phyloP scores from a whole-genome alignment of 768 basidiomycete species.

The Mycena filopes region DNA sequence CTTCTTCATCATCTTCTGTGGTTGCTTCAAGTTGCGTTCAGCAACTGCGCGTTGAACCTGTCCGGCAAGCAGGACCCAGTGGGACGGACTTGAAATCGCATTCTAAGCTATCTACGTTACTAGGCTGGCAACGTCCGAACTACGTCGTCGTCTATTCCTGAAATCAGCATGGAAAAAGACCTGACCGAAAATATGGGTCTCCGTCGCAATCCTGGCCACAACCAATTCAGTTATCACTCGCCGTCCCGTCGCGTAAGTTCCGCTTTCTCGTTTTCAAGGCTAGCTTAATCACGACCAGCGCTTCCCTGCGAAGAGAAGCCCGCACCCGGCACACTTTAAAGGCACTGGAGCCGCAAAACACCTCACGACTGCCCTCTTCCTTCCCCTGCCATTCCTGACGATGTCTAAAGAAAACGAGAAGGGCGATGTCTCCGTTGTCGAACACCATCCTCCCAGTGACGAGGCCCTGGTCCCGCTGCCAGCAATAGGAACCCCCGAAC shows the following conservation, averaged over 20 bases:
- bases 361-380: constrained; percentile 1
- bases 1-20: too few species aligned
- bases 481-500: constrained; percentile 38
- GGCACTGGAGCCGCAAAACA: not conserved
- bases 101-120: not conserved
- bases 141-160: not conserved
- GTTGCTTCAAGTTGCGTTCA: too few species aligned
- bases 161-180: not conserved
- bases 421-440: constrained; percentile 12
- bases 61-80: too few species aligned
- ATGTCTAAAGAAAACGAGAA: constrained; percentile 27
- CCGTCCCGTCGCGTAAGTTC: constrained; percentile 1
- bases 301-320: constrained; percentile 13
- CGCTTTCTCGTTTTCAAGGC: constrained; percentile 12
- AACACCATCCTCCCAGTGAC: not conserved
- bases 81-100: not conserved
- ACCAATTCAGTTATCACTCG: not conserved
- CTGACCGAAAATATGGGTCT: not conserved
- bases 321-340: not conserved
- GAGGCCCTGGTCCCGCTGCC: constrained; percentile 9
- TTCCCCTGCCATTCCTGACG: not conserved
- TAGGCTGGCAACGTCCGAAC: too few species aligned
- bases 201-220: not conserved
- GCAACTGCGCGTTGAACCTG: too few species aligned
- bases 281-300: constrained; percentile 8